These are phyloP conservation scores for Aspergillus steynii DNA, from an alignment of 495 filamentous ascomycete species.

Conservation along the genomic window DNA sequence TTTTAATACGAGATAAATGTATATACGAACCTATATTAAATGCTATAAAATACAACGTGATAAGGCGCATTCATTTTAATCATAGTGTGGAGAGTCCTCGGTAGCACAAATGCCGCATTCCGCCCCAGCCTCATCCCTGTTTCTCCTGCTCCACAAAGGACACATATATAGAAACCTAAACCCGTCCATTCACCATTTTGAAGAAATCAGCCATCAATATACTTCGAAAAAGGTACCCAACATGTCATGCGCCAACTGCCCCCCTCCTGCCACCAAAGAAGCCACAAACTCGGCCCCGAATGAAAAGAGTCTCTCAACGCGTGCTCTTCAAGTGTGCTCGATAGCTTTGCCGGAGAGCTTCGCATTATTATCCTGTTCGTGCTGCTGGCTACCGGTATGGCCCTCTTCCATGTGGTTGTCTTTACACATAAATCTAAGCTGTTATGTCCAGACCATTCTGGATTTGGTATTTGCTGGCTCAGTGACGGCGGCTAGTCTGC, in stretches of 20 bases:
- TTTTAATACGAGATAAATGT: too few relatives aligned
- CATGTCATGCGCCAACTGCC: background rate
- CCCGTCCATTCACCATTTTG: background rate
- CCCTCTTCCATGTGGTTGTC: background rate
- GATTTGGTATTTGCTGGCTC: constrained; percentile 13
- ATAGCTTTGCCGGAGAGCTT: constrained; percentile 9
- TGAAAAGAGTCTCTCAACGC: background rate
- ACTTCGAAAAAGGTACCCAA: background rate
- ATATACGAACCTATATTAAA: too few relatives aligned
- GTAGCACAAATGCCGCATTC: background rate
- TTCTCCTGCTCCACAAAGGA: background rate
- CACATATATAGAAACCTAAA: background rate
- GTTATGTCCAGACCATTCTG: background rate
- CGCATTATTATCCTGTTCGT: constrained; percentile 11
- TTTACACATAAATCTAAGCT: background rate
- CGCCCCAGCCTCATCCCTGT: background rate
- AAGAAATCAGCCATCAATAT: background rate
- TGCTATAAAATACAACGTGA: too few relatives aligned
- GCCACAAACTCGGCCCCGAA: background rate
- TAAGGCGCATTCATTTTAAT: too few relatives aligned
- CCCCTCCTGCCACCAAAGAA: background rate
- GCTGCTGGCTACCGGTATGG: constrained; percentile 14
- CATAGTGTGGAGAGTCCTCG: background rate
- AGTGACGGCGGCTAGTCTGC: constrained; percentile 5
- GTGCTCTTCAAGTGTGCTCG: background rate